Evolutionary conservation across 345 rosid genomes (phyloP).

Genomic region (Carallia pectinifolia): DNA sequence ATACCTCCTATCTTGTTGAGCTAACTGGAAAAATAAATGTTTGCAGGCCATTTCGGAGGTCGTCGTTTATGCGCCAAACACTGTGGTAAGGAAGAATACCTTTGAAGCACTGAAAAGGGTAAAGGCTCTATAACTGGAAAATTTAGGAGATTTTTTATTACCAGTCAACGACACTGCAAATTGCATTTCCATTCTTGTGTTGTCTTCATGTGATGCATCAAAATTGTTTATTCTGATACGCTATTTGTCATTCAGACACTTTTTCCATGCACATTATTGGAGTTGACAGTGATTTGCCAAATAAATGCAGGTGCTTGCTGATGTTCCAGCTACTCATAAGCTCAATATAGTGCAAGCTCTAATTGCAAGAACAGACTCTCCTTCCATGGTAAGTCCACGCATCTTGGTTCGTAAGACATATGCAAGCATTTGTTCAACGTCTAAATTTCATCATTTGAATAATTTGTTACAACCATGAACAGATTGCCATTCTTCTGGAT

Average conservation of each 20-base stretch:
- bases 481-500: slow-evolving; percentile 86
- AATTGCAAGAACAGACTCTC: slow-evolving; percentile 51
- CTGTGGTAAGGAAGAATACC: slow-evolving; percentile 61
- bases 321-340: slow-evolving; percentile 63
- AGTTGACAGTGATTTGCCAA: slow-evolving; percentile 2
- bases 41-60: slow-evolving; percentile 20
- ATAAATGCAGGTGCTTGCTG: slow-evolving; percentile 63
- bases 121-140: slow-evolving; percentile 16
- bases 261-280: not conserved
- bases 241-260: not conserved
- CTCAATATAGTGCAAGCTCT: slow-evolving; percentile 58
- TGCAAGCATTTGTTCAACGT: not conserved
- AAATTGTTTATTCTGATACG: not conserved
- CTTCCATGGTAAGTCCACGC: slow-evolving; percentile 72
- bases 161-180: too few relatives aligned
- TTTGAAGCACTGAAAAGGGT: slow-evolving; percentile 76
- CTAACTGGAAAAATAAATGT: slow-evolving; percentile 1
- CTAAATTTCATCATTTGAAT: slow-evolving; percentile 1
- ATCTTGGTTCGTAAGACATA: slow-evolving; percentile 9
- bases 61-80: slow-evolving; percentile 20
- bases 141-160: not conserved
- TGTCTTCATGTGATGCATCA: not conserved
- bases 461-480: slow-evolving; percentile 16
- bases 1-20: slow-evolving; percentile 4
- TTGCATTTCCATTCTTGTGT: too few relatives aligned